Evolutionary conservation across 2,329 filamentous ascomycete species (phyloP), one percentile per base, ranked within the genome.

Genomic region (Ilyonectria mors-panacis): DNA sequence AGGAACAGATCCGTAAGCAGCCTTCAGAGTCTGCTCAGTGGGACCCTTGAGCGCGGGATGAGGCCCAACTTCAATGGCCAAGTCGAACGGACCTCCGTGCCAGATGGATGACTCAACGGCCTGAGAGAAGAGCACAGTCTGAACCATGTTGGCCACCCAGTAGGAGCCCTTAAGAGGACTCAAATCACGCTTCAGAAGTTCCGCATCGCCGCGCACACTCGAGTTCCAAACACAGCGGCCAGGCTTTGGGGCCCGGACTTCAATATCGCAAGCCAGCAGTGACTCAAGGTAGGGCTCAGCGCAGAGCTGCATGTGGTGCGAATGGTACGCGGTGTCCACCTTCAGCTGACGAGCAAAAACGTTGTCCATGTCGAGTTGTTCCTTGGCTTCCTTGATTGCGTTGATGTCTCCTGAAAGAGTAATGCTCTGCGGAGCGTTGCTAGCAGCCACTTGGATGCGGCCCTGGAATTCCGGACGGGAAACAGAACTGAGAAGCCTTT

Each of bases 1-100:
- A 2, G 59, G 64, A 7, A 56, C 30, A 8, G 53, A 35, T 28
- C 45, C 50, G 35, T 60, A 55, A 28, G 56, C 30, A n/a, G 84
- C 82, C 71, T 84, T 83, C 58, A 85, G 77, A 2, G 65, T 67
- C 42, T 67, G 59, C 17, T 48, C 51, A 3, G 37, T 35, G 6
- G 84, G 84, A 0, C 84, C 83, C 59, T 83, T 81, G 5, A 86
- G 78, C 4, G 82, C 83, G 2, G 83, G 79, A 67, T 85, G 84
- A 0, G 84, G 84, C 0, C 84, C 84, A 6, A 85, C 71, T 73
- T 86, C 84, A 13, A 86, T 69, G 26, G 85, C 78, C 35, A 61
- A 53, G 39, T 64, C 62, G 21, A 67, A 68, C 2, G 65, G 60
- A 13, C 68, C 67, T 17, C 62, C 63, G 19, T 63, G 48, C 50